These are phyloP conservation scores for Wickerhamiella shivajii DNA, from an alignment of 805 yeast species.

Conservation along the genomic window DNA sequence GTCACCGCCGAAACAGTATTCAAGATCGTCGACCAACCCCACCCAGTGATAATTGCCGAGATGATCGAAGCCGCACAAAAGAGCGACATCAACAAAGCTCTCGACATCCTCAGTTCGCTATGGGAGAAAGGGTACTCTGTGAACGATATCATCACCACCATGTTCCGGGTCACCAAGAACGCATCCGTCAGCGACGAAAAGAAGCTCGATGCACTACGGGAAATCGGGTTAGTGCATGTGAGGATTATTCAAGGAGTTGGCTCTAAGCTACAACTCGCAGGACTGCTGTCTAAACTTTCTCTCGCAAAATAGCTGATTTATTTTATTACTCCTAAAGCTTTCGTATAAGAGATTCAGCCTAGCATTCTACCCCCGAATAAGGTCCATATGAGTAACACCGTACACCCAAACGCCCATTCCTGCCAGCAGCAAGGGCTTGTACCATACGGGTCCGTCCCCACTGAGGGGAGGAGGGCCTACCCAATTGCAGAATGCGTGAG, in stretches of 20 bases:
- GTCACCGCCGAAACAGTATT: conserved; percentile 90
- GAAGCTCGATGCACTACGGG: conserved; percentile 63
- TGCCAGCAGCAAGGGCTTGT: conserved; percentile 23
- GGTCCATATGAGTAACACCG: conserved; percentile 2
- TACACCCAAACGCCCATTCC: conserved; percentile 32
- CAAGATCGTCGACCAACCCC: conserved; percentile 92
- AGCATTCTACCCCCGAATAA: no score
- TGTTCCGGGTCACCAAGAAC: conserved; percentile 76
- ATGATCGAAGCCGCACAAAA: conserved; percentile 36
- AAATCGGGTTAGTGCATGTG: conserved; percentile 86
- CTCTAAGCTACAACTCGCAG: conserved; percentile 72
- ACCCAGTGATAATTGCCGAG: conserved; percentile 68
- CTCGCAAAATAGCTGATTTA: background rate
- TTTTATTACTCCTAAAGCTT: no score
- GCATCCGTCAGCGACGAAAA: conserved; percentile 53
- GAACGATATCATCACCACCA: conserved; percentile 79
- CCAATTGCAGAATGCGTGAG: conserved; percentile 55
- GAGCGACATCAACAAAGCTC: conserved; percentile 46
- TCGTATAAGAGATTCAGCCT: no score
- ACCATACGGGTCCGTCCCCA: conserved; percentile 12
- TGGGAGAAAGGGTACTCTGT: conserved; percentile 92
- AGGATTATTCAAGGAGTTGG: conserved; percentile 86
- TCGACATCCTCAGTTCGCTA: conserved; percentile 46
- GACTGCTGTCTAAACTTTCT: conserved; percentile 49
- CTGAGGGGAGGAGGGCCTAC: conserved; percentile 57